These are phyloP conservation scores for Sisymbrium altissimum DNA, from an alignment of 345 rosid genomes.

Conservation along the genomic window DNA sequence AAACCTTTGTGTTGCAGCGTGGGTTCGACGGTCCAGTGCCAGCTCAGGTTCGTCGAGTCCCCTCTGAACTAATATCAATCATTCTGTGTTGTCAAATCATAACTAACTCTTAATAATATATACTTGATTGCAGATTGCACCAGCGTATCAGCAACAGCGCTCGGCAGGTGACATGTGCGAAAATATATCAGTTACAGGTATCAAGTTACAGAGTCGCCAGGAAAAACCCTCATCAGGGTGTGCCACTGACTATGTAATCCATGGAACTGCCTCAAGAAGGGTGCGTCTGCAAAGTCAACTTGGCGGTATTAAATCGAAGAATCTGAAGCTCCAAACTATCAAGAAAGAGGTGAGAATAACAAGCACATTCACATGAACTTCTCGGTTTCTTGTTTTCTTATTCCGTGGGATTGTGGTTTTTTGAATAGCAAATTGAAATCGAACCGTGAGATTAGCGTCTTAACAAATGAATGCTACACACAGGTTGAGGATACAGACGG, in stretches of 20 bases:
- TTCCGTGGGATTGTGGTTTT: background rate
- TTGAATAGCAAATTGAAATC: background rate
- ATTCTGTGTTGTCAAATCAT: background rate
- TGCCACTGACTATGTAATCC: constrained; percentile 9
- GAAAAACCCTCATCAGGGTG: constrained; percentile 25
- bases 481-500: constrained; percentile 21
- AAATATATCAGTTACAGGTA: constrained; percentile 37
- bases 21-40: background rate
- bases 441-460: background rate
- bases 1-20: constrained; percentile 6
- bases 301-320: constrained; percentile 23
- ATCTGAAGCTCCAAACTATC: constrained; percentile 24
- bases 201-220: constrained; percentile 46
- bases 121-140: constrained; percentile 10
- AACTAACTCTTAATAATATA: background rate
- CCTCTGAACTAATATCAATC: background rate
- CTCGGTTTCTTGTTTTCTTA: background rate
- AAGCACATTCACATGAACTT: background rate
- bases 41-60: constrained; percentile 19
- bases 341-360: constrained; percentile 47
- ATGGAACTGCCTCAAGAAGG: constrained; percentile 63
- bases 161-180: constrained; percentile 12
- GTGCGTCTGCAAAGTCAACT: constrained; percentile 42
- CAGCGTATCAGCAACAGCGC: constrained; percentile 2
- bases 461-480: constrained; percentile 8